phyloP scores from a whole-genome alignment of 148 eudicot genomes.

The Camellia japonica region DNA sequence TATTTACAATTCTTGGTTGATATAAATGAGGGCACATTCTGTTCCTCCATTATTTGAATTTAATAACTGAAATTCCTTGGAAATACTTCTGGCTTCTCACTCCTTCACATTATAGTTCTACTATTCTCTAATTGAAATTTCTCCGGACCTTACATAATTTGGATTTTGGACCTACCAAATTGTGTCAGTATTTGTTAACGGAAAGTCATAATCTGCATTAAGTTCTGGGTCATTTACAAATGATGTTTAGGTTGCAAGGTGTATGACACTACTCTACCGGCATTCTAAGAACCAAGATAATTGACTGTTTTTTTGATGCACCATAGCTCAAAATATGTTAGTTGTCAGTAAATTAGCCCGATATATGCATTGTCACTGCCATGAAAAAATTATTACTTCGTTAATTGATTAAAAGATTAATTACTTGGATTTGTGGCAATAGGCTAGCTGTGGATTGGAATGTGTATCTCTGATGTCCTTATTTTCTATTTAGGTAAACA shows the following conservation, averaged over 20 bases:
- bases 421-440: not conserved
- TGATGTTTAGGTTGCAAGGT: not conserved
- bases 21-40: not conserved
- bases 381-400: not conserved
- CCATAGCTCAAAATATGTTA: not conserved
- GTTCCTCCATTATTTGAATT: not conserved
- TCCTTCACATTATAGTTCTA: not conserved
- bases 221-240: not conserved
- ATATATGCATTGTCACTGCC: not conserved
- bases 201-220: not conserved
- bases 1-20: not conserved
- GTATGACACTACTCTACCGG: not conserved
- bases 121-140: not conserved
- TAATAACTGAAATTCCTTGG: not conserved
- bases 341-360: not conserved
- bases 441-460: not conserved
- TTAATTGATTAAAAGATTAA: not conserved
- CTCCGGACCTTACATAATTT: too few species aligned
- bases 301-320: conserved; percentile 2
- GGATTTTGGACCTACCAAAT: not conserved
- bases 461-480: not conserved
- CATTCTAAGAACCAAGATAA: not conserved
- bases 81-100: not conserved
- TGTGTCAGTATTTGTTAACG: not conserved
- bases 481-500: conserved; percentile 41